Percentiles rank a stretch among this genome's conserved stretches.
Evolutionary conservation across 2,329 filamentous ascomycete genomes (phyloP).

Genomic region (Sarocladium strictum): DNA sequence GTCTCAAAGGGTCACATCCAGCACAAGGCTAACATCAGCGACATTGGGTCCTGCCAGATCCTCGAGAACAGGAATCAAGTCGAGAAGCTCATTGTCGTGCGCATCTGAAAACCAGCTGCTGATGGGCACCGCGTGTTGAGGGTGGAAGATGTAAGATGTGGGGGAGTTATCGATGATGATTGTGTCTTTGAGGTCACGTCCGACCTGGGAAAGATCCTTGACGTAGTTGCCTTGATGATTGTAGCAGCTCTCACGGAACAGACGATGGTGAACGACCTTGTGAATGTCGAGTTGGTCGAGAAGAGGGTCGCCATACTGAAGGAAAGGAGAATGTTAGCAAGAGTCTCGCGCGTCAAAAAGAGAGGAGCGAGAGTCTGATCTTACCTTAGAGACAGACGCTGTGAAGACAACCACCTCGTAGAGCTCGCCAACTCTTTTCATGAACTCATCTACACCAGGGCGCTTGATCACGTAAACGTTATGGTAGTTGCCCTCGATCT

Average conservation of each 20-base stretch:
- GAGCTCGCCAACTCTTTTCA: constrained; percentile 95
- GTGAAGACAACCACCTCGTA: constrained; percentile 99
- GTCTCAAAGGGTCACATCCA: constrained; percentile 75
- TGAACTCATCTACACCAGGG: constrained; percentile 97
- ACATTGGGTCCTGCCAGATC: constrained; percentile 87
- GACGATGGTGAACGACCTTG: constrained; percentile 87
- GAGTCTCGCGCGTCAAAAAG: not conserved
- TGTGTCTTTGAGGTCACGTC: constrained; percentile 89
- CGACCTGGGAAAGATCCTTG: constrained; percentile 96
- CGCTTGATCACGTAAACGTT: constrained; percentile 99
- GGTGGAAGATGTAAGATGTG: constrained; percentile 99
- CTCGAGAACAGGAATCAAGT: constrained; percentile 96
- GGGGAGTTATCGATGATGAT: constrained; percentile 99
- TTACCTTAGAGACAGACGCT: constrained; percentile 92
- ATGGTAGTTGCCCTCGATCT: constrained; percentile 98
- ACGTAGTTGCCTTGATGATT: constrained; percentile 99
- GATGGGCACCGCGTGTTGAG: constrained; percentile 96
- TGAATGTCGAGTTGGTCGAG: constrained; percentile 97
- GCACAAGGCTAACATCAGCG: constrained; percentile 91
- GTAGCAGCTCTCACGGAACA: constrained; percentile 98
- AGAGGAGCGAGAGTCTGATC: not conserved
- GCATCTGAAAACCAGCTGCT: constrained; percentile 99
- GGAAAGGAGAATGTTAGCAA: constrained; percentile 3
- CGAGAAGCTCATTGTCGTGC: constrained; percentile 96
- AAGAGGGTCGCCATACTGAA: constrained; percentile 88